These are phyloP conservation scores for Inosperma sp. DNA, from an alignment of 768 basidiomycete species.

Conservation along the genomic window DNA sequence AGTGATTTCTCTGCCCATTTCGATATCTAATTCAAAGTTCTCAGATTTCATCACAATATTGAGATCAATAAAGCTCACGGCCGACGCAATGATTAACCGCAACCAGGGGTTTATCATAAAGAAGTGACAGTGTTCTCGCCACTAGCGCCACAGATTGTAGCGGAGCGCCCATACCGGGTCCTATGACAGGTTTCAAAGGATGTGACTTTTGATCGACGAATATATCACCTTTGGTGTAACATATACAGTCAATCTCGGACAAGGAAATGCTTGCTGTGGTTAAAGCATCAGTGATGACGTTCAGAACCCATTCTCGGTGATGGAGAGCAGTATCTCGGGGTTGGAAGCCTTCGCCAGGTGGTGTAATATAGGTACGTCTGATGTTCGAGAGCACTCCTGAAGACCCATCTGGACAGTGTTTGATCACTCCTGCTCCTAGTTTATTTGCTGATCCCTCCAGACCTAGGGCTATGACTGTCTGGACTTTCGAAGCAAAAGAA, in stretches of 20 bases:
- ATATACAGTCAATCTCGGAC: conserved; percentile 87
- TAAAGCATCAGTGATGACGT: conserved; percentile 75
- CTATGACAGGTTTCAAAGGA: conserved; percentile 36
- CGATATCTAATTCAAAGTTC: conserved; percentile 66
- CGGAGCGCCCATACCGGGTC: conserved; percentile 99
- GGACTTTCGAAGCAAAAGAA: conserved; percentile 37
- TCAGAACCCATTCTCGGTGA: conserved; percentile 88
- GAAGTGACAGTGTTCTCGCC: conserved; percentile 81
- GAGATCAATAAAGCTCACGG: conserved; percentile 49
- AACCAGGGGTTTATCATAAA: conserved; percentile 88
- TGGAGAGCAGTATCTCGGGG: conserved; percentile 94
- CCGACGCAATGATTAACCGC: conserved; percentile 99
- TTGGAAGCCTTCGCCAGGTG: conserved; percentile 95
- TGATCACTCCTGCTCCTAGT: conserved; percentile 89
- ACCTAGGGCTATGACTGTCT: conserved; percentile 81
- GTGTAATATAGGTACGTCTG: conserved; percentile 98
- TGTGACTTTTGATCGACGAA: not conserved
- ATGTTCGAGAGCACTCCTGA: conserved; percentile 84
- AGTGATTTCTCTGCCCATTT: conserved; percentile 96
- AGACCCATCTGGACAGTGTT: conserved; percentile 69
- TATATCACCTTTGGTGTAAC: conserved; percentile 85
- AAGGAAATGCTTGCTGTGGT: conserved; percentile 63
- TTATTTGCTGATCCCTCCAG: conserved; percentile 99
- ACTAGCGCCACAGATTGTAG: conserved; percentile 92
- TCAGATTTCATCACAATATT: not conserved